phyloP scores from a whole-genome alignment of 2,329 filamentous ascomycete genomes.

The Venturia carpophila region DNA sequence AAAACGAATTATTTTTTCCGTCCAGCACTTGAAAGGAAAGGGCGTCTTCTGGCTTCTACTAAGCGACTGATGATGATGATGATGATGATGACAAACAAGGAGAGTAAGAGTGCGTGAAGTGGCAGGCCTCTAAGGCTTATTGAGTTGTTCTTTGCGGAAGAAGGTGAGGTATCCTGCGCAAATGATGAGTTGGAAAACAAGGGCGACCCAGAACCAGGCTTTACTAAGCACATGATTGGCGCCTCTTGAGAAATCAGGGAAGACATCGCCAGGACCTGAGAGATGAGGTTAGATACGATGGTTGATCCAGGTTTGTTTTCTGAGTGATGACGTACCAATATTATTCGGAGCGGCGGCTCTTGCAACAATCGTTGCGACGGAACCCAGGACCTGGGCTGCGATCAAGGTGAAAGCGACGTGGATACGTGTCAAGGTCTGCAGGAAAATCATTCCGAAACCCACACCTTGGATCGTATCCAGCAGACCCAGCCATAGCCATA shows the following conservation, averaged over 20 bases:
- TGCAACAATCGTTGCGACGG: constrained; percentile 54
- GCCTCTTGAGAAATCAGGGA: constrained; percentile 51
- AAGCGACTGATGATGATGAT: too few species aligned
- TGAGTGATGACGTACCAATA: constrained; percentile 34
- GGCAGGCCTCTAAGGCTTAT: constrained; percentile 48
- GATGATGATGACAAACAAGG: too few species aligned
- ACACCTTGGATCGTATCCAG: constrained; percentile 58
- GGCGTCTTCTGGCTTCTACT: background rate
- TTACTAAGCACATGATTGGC: constrained; percentile 29
- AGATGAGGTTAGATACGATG: background rate
- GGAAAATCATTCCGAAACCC: constrained; percentile 59
- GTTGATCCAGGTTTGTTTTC: background rate
- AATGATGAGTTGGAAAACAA: constrained; percentile 50
- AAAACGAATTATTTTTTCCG: background rate
- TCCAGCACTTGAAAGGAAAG: constrained; percentile 14
- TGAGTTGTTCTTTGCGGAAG: constrained; percentile 52
- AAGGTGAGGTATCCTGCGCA: constrained; percentile 51
- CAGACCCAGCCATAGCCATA: constrained; percentile 62
- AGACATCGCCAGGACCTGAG: constrained; percentile 48
- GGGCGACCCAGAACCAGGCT: constrained; percentile 53
- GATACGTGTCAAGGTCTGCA: constrained; percentile 57
- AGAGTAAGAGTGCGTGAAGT: too few species aligned
- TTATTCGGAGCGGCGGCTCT: constrained; percentile 53
- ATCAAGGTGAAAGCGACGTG: constrained; percentile 57
- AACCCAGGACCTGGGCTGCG: constrained; percentile 54